These are phyloP conservation scores for Lentinus tigrinus DNA, from an alignment of 768 basidiomycete genomes.

Conservation along the genomic window DNA sequence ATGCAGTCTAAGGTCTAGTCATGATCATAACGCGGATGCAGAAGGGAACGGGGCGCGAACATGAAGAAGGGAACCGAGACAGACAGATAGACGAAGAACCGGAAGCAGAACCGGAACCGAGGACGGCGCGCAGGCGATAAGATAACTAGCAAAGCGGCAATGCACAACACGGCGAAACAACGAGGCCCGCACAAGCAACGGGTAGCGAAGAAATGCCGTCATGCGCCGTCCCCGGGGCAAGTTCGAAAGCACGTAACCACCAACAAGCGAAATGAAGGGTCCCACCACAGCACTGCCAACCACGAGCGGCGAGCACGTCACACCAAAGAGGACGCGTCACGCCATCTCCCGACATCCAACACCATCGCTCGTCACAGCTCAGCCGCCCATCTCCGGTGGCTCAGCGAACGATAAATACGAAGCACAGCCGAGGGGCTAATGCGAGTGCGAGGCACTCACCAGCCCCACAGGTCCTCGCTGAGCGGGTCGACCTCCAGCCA, in stretches of 20 bases:
- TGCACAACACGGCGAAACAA: background rate
- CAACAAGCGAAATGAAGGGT: background rate
- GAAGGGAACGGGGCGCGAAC: background rate
- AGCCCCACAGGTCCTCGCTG: slow-evolving; percentile 19
- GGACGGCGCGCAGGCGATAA: slow-evolving; percentile 12
- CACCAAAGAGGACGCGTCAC: slow-evolving; percentile 4
- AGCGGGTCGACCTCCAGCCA: slow-evolving; percentile 56
- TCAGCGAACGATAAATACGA: slow-evolving; percentile 1
- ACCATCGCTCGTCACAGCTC: slow-evolving; percentile 12
- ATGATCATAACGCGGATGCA: background rate
- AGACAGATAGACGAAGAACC: no score
- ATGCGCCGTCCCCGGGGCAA: background rate
- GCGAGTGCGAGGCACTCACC: slow-evolving; percentile 4
- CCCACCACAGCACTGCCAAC: background rate
- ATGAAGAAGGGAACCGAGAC: background rate
- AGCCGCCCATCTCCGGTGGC: background rate
- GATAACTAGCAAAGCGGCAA: background rate
- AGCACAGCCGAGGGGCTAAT: background rate
- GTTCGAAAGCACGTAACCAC: background rate
- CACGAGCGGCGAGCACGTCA: background rate
- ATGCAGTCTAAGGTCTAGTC: slow-evolving; percentile 15
- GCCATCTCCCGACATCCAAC: slow-evolving; percentile 12
- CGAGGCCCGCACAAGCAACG: background rate
- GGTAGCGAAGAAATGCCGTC: slow-evolving; percentile 10
- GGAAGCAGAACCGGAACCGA: background rate